phyloP scores from a whole-genome alignment of 192 early-diverging fungal species.

The Rhizoclosmatium globosum region DNA sequence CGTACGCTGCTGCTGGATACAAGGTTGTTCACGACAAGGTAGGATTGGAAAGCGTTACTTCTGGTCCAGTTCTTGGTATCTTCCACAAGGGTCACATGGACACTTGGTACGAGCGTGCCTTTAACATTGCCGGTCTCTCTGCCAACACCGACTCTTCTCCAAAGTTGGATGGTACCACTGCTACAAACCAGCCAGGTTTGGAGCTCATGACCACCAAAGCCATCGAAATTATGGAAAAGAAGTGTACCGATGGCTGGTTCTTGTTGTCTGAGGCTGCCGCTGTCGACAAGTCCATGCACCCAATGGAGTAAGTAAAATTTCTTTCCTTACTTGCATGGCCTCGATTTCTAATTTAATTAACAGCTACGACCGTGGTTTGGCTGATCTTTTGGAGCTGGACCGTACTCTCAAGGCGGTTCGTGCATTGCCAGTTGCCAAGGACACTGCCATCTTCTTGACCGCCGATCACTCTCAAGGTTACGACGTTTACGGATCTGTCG shows the following conservation, averaged over 20 bases:
- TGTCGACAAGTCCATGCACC: conserved; percentile 70
- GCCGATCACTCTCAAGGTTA: conserved; percentile 72
- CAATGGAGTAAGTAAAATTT: conserved; percentile 47
- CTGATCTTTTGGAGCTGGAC: conserved; percentile 72
- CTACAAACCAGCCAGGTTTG: conserved; percentile 65
- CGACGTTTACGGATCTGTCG: conserved; percentile 72
- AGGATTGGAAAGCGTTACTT: conserved; percentile 53
- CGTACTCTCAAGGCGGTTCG: conserved; percentile 62
- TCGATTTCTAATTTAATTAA: background rate
- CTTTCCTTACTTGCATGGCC: background rate
- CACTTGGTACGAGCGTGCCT: conserved; percentile 70
- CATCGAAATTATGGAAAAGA: conserved; percentile 65
- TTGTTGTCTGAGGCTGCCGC: conserved; percentile 72
- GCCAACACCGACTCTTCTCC: conserved; percentile 46
- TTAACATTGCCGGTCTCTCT: conserved; percentile 60
- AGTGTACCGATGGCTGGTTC: conserved; percentile 69
- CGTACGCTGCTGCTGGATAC: conserved; percentile 63
- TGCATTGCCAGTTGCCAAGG: conserved; percentile 60
- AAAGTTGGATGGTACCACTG: conserved; percentile 48
- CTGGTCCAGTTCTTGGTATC: conserved; percentile 67
- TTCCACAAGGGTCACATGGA: conserved; percentile 67
- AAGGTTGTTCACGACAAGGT: conserved; percentile 59
- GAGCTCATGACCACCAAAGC: conserved; percentile 68
- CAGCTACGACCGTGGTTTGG: conserved; percentile 65
- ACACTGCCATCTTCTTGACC: conserved; percentile 67